A percentile compares a stretch with the other conserved stretches of the same genome.
Conservation (phyloP, 768 basidiomycete genomes). For the Mrakia gelida region DNA sequence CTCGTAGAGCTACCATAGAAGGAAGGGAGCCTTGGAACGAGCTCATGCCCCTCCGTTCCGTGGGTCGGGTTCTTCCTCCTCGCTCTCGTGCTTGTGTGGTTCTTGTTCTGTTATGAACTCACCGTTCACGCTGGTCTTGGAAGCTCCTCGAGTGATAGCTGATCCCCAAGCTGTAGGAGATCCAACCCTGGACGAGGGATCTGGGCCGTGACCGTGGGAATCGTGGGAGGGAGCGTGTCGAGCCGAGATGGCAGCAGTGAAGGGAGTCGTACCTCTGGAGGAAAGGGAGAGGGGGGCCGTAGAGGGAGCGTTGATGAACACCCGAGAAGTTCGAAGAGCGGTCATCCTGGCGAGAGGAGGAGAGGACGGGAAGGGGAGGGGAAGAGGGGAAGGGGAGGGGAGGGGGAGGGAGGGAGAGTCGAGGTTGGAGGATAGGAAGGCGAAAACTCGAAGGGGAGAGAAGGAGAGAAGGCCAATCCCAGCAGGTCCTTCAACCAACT, state of each 20-base stretch:
- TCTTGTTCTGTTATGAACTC: neutral
- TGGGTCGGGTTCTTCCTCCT: neutral
- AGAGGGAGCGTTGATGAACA: constrained; percentile 24
- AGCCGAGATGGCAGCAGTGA: neutral
- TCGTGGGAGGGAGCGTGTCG: constrained; percentile 20
- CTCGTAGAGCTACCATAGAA: neutral
- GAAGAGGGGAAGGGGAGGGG: neutral
- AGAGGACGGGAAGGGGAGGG: neutral
- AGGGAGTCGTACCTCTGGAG: constrained; percentile 8
- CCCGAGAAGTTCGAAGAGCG: constrained; percentile 21
- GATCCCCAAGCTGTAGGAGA: constrained; percentile 15
- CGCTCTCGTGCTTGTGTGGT: neutral
- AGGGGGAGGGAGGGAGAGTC: constrained; percentile 8
- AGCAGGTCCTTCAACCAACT: neutral
- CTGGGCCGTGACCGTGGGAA: neutral
- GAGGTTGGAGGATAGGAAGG: neutral
- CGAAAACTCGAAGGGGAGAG: neutral
- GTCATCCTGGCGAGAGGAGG: neutral
- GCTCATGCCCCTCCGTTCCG: neutral
- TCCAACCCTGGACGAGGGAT: constrained; percentile 19
- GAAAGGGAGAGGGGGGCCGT: constrained; percentile 12
- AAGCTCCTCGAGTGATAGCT: constrained; percentile 11
- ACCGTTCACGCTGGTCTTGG: constrained; percentile 30
- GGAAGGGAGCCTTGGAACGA: neutral
- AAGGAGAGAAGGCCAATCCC: neutral